Base-by-base conservation (phyloP, 2,329 filamentous ascomycete species). In the Ophiostoma montium region DNA sequence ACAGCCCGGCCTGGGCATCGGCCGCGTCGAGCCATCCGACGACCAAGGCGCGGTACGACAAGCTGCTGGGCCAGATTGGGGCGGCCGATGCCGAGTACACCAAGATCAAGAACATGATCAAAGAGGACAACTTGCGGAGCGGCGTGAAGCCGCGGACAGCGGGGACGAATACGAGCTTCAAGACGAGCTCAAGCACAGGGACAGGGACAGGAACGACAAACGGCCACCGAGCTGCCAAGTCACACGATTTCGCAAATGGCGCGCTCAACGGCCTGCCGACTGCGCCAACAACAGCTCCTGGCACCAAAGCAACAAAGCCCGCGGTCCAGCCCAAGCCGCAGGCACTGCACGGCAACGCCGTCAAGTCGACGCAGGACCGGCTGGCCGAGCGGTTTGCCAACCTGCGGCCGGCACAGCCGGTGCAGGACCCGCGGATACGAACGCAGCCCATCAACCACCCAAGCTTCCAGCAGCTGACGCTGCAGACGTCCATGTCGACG, bases 1-100 rank as follows among this genome's bases (percentile, higher is more conserved):
- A 72, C 33, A 87, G 94, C 61, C 78, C 75, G 50, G 85, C 90
- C 53, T 94, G 80, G 62, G 75, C 78, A 27, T 70, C 74, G n/a
- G 30, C 16, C 27, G 16, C 30, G 16, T 18, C 18, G 16, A 33
- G 18, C 30, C 42, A 33, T 11, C 31, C 42, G 2, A 16, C n/a
- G 12, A 21, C 42, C 42, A 44, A 44, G 19, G 63, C 68, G 45
- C 59, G 70, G 15, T 77, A 80, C 57, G 63, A 62, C 39, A 63
- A 64, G 5, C 65, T 82, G 9, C 66, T 74, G 50, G 68, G 65
- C 46, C 70, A 70, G 51, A 70, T 81, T 44, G 66, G 66, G 31
- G 62, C 63, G 6, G 68, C 73, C 45, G 66, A 70, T 41, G 60
- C 61, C 12, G 64, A 65, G 12, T 84, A 80, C 58, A 71, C 76